A percentile compares a stretch with the other conserved stretches of the same genome.
Evolutionary conservation across 768 basidiomycete species (phyloP).

Genomic region (Chlorophyllum brunneum): DNA sequence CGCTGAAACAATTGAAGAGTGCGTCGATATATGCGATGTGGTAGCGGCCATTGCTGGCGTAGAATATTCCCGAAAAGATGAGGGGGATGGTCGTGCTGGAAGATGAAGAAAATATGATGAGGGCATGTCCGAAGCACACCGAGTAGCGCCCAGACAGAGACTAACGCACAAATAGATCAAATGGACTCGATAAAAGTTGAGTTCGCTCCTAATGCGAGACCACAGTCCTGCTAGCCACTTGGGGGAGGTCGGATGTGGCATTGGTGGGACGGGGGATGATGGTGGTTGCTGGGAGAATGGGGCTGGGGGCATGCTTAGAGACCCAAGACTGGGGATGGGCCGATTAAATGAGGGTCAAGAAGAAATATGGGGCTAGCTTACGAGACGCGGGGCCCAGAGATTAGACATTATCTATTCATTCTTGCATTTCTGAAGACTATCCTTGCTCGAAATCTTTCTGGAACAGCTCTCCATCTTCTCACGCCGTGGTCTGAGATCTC

Average conservation of each 20-base stretch:
- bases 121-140: neutral
- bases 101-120: constrained; percentile 10
- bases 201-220: constrained; percentile 37
- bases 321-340: neutral
- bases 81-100: constrained; percentile 76
- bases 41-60: constrained; percentile 72
- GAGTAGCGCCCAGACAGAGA: too few relatives aligned
- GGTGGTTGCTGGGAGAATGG: constrained; percentile 1
- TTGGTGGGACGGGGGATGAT: neutral
- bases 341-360: neutral
- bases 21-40: constrained; percentile 74
- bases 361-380: neutral
- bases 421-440: neutral
- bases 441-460: too few relatives aligned
- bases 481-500: too few relatives aligned
- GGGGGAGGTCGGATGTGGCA: neutral
- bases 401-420: too few relatives aligned
- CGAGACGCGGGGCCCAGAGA: neutral
- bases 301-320: too few relatives aligned
- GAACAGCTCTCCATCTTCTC: neutral
- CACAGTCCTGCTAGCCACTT: constrained; percentile 16
- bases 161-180: constrained; percentile 54
- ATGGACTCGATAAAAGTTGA: constrained; percentile 68
- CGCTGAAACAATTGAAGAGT: constrained; percentile 73
- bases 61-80: constrained; percentile 76